Evolutionary conservation across 1,139 yeast species (phyloP), one percentile per base, ranked within the genome.

Genomic region (Saccharomyces hybrid): DNA sequence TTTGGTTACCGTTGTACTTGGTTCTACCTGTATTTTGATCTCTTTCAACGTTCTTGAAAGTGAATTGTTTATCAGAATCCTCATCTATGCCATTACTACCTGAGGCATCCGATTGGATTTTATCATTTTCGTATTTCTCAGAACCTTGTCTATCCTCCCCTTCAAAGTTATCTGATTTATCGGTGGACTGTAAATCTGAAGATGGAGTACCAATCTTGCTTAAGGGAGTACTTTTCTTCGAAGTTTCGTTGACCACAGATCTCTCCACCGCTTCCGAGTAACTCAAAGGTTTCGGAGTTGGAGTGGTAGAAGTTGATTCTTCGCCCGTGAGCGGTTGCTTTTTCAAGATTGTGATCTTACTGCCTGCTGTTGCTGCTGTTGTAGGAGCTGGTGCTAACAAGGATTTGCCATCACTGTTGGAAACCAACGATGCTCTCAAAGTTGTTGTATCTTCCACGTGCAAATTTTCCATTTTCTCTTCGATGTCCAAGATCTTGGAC

Each of bases 391-490:
- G 56, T 42, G 50, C 60, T 14, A 26, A 54, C 56, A 27, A 51
- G 54, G 29, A 24, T 4, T 24, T 24, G 26, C 26, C 26, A 38
- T 38, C 44, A 16, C 26, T 48, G 51, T 29, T n/a, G 24, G 24
- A 51, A 29, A 57, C 56, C 9, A 69, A 64, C 24, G 64, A 57
- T 52, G 64, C 81, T 63, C 77, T 78, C 52, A 80, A 76, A 0
- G 88, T 84, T 0, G 86, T 83, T 47, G 79, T 77, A 62, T 84
- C 84, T 49, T 69, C 69, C 16, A 78, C 71, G 29, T 73, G 73
- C 48, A 83, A 70, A 52, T 75, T 73, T 6, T 77, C 72, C 57
- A 84, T 69, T 62, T 78, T 70, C 53, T 75, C 73, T 53, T 80
- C 83, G 16, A 80, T 66, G 55, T 78, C 81, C 48, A 73, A 59